phyloP scores from a whole-genome alignment of 192 early-diverging fungal species.

The Rhizophagus prolifer region DNA sequence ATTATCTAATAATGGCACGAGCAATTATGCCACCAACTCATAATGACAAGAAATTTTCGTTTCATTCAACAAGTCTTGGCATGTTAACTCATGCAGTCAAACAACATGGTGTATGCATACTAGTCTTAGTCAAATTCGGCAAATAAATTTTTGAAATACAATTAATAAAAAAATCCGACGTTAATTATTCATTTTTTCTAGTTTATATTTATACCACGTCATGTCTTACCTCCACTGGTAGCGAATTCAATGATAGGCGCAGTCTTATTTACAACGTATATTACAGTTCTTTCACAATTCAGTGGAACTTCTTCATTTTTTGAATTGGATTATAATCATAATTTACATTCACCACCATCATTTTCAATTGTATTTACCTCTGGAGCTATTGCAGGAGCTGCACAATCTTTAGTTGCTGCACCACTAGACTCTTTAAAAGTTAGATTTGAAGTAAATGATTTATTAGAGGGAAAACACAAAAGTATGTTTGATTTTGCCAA shows the following conservation, averaged over 20 bases:
- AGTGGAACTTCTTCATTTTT: constrained; percentile 49
- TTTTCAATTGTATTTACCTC: constrained; percentile 53
- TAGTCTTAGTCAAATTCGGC: neutral
- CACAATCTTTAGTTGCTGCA: constrained; percentile 71
- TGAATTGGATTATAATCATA: constrained; percentile 32
- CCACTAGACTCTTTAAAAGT: constrained; percentile 73
- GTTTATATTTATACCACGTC: constrained; percentile 58
- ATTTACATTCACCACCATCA: constrained; percentile 51
- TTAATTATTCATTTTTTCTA: neutral
- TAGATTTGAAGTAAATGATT: constrained; percentile 72
- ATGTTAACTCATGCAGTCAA: constrained; percentile 70
- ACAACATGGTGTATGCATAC: constrained; percentile 54
- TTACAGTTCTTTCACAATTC: constrained; percentile 53
- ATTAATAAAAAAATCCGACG: neutral
- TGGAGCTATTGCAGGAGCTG: constrained; percentile 67
- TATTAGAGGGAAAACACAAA: constrained; percentile 70
- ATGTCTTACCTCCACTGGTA: constrained; percentile 70
- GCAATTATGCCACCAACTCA: constrained; percentile 62
- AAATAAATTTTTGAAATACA: neutral
- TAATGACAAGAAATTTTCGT: constrained; percentile 38
- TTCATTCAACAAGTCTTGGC: constrained; percentile 69
- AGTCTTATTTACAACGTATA: constrained; percentile 76
- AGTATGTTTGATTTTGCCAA: constrained; percentile 68
- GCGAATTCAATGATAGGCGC: constrained; percentile 76
- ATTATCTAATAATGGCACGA: constrained; percentile 76